Percentiles rank a stretch among this genome's conserved stretches.
phyloP scores from a whole-genome alignment of 2,329 filamentous ascomycete genomes.

The Chalaropsis thielavioides region DNA sequence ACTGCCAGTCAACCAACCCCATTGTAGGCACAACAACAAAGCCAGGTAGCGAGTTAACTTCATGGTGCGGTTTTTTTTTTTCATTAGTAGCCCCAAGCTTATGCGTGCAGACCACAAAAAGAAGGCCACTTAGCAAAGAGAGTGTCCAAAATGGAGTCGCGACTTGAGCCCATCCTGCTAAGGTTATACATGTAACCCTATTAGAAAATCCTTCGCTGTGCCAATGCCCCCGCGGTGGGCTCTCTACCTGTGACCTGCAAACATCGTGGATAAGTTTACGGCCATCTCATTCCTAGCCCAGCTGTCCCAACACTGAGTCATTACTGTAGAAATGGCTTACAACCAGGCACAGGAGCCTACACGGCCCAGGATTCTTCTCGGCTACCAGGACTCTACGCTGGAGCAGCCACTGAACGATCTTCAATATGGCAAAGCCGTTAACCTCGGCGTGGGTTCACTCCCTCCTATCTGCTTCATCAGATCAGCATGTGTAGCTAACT shows the following conservation, averaged over 20 bases:
- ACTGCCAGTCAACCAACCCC: too few species aligned
- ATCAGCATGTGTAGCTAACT: constrained; percentile 17
- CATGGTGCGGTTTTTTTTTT: too few species aligned
- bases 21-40: too few species aligned
- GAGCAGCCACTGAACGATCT: constrained; percentile 45
- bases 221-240: constrained; percentile 5
- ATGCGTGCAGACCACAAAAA: too few species aligned
- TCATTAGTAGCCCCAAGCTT: too few species aligned
- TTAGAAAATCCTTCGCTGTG: neutral
- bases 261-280: neutral
- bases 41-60: too few species aligned
- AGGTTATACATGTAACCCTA: constrained; percentile 2
- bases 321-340: neutral
- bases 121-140: too few species aligned
- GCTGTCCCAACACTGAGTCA: neutral
- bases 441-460: constrained; percentile 45
- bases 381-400: constrained; percentile 57
- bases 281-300: neutral
- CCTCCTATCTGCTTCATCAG: neutral
- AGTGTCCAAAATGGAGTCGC: too few species aligned
- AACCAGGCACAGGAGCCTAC: constrained; percentile 3
- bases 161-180: neutral
- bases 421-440: constrained; percentile 53
- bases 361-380: constrained; percentile 26
- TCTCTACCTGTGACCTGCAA: neutral